phyloP scores from a whole-genome alignment of 371 early-diverging fungal genomes.

The Syncephalastrum contaminatum region DNA sequence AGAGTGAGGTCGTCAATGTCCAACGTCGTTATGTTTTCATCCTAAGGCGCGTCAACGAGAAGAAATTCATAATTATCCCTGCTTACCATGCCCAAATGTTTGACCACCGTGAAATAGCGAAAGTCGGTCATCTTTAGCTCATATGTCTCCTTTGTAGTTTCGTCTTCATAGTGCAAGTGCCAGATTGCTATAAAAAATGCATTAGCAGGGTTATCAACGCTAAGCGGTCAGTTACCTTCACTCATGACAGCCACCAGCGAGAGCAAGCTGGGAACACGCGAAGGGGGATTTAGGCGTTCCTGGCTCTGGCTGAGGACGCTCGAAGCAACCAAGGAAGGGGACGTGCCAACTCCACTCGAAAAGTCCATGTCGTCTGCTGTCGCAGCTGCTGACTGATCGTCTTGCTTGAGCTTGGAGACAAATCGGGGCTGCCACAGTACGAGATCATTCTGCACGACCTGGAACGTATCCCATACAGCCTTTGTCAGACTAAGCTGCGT shows the following conservation, averaged over 20 bases:
- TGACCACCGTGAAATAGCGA: constrained; percentile 55
- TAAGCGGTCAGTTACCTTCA: constrained; percentile 17
- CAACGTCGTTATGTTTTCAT: constrained; percentile 54
- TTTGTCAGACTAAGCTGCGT: constrained; percentile 61
- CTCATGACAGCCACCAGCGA: constrained; percentile 39
- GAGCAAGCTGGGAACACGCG: constrained; percentile 22
- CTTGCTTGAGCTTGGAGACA: constrained; percentile 6
- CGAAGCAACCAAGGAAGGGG: constrained; percentile 9
- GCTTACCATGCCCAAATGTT: constrained; percentile 51
- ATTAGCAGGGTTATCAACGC: neutral
- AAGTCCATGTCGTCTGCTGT: neutral
- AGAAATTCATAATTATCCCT: neutral
- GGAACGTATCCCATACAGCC: constrained; percentile 59
- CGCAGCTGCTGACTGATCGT: neutral
- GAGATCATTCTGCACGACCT: constrained; percentile 70
- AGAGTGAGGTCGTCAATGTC: constrained; percentile 58
- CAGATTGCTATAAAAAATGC: constrained; percentile 21
- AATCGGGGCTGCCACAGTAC: constrained; percentile 63
- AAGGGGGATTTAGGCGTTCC: constrained; percentile 18
- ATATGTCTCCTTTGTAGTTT: constrained; percentile 19
- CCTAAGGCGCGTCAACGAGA: constrained; percentile 13
- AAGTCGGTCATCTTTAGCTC: constrained; percentile 54
- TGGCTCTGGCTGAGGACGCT: constrained; percentile 36
- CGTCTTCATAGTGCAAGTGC: constrained; percentile 26
- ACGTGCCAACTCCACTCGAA: neutral